Conservation (phyloP, 805 yeast genomes). For the Spathaspora arborariae region DNA sequence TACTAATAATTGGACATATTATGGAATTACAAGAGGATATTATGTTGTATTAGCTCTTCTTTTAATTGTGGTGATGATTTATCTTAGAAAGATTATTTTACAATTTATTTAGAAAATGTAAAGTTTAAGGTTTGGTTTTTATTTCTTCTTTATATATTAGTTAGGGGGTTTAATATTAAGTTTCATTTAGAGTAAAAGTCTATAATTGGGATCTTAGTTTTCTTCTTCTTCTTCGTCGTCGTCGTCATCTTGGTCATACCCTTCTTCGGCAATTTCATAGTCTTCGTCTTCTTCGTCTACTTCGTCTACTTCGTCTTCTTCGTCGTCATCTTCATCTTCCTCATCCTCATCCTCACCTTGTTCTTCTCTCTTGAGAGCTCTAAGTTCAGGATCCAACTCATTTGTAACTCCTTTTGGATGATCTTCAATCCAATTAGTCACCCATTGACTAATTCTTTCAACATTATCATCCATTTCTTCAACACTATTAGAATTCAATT, state of each 20-base stretch:
- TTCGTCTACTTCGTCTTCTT: slow-evolving; percentile 11
- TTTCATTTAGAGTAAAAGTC: neutral
- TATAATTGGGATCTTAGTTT: neutral
- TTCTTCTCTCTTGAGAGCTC: slow-evolving; percentile 12
- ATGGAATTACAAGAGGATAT: slow-evolving; percentile 50
- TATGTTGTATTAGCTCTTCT: slow-evolving; percentile 36
- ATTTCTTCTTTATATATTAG: neutral
- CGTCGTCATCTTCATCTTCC: slow-evolving; percentile 10
- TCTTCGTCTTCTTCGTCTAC: slow-evolving; percentile 8
- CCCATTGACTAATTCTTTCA: slow-evolving; percentile 72
- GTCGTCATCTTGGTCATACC: slow-evolving; percentile 10
- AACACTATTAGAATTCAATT: slow-evolving; percentile 64
- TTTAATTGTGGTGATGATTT: slow-evolving; percentile 28
- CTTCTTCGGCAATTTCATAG: slow-evolving; percentile 7
- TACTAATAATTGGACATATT: slow-evolving; percentile 51
- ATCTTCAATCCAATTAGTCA: slow-evolving; percentile 66
- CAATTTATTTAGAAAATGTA: slow-evolving; percentile 8
- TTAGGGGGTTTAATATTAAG: neutral
- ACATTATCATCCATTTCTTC: slow-evolving; percentile 84
- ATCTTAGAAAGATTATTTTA: slow-evolving; percentile 28
- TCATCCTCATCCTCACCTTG: slow-evolving; percentile 11
- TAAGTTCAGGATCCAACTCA: slow-evolving; percentile 18
- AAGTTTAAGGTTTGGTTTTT: neutral
- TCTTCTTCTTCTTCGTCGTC: slow-evolving; percentile 7
- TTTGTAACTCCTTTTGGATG: slow-evolving; percentile 32